Base-by-base conservation (phyloP, 2,329 filamentous ascomycete genomes). In the Kalmusia sp. region DNA sequence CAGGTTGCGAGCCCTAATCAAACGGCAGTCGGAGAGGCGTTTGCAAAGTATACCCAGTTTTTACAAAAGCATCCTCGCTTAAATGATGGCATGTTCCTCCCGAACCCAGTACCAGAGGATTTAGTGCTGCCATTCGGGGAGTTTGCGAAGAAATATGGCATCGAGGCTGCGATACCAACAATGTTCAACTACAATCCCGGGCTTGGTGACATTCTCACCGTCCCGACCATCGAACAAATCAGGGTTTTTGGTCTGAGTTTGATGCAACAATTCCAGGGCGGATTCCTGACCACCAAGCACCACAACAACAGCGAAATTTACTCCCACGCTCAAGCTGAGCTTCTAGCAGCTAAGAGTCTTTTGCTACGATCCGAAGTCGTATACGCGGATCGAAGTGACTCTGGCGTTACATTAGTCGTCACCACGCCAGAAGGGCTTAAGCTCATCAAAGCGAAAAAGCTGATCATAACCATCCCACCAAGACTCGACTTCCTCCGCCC, bases 51-150 rank as follows among this genome's bases (percentile, higher is more conserved):
- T 14, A 19, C 31, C 4, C 21, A 46, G 9, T 24, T 25, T 6
- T 17, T 46, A n/a, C n/a, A 15, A 8, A 48, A 48, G 11, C 61
- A 57, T 12, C 57, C 63, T 2, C 28, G 57, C n/a, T 40, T 64
- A 0, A 59, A 68, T 2, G 49, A 41, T 1, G 80, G 80, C 7
- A 81, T 80, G 52, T 76, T 80, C 15, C 69, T 81, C 0, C 76
- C 80, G 0, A 61, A 70, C 12, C 74, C 76, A 2, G 71, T 82
- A 0, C 79, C 80, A 0, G 73, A 77, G 25, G 80, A 82, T 41
- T 68, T 84, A 1, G 63, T 80, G n/a, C 63, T 82, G 14, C 75
- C 80, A 2, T 83, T 80, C 48, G 74, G 77, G 17, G 68, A 81
- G 4, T 84, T 83, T 49, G 69, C 80, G 9, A 60, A 72, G 30